Base-by-base conservation (phyloP, 2,329 filamentous ascomycete species). In the Coccinonectria pachysandricola region DNA sequence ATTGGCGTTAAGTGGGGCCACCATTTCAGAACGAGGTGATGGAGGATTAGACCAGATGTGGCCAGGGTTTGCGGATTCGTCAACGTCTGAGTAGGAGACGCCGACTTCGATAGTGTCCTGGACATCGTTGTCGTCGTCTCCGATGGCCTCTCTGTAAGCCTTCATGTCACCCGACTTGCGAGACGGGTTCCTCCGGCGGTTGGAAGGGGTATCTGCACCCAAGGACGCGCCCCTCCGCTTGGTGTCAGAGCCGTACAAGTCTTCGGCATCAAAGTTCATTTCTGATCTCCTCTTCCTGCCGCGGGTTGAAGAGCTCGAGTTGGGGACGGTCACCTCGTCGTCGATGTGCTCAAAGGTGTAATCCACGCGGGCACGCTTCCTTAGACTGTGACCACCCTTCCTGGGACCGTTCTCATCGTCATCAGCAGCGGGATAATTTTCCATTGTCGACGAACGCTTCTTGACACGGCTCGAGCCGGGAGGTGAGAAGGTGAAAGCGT, bases 61-160 rank as follows among this genome's bases (percentile, higher is more conserved):
- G 8, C 39, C 42, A 21, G 34, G 40, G 12, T 40, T 27, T 15
- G 53, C 52, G 13, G 48, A 48, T 21, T 50, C 48, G 21, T 49
- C 48, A 26, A 44, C 31, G 25, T 55, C 53, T 15, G 52, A 50
- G 21, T 46, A 49, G 16, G 47, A 50, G 20, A 64, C 61, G 23
- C 66, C 64, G 24, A 72, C 68, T 40, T 72, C 63, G 33, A 73
- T 73, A 9, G 67, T 71, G 42, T 73, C 68, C 43, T 68, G 62
- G 15, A 71, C 64, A 21, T 69, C 61, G 15, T 62, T 62, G 32
- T 65, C 59, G 26, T 64, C 58, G 11, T 47, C 45, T 12, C 49
- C 43, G 5, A 43, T 15, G 35, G 43, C 37, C 21, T 49, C 46
- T 23, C 26, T 46, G 38, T 54, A 54, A 24, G 47, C 35, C 34